phyloP scores from a whole-genome alignment of 306 rosid species.

The Citrullus mucosospermus region DNA sequence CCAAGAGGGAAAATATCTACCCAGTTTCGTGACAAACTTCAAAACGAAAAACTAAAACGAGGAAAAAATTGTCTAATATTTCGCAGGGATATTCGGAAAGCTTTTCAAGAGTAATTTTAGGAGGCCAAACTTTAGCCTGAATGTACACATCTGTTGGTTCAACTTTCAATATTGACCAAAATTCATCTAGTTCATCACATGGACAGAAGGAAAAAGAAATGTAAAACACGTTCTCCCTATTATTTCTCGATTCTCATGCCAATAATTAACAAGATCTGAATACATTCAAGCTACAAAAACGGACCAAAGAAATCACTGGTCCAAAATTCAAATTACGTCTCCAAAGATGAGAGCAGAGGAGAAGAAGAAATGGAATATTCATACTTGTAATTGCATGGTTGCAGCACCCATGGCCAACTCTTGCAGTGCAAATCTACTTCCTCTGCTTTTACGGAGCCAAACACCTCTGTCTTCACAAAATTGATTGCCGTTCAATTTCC shows the following conservation, averaged over 20 bases:
- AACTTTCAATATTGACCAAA: not conserved
- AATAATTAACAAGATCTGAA: not conserved
- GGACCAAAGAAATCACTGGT: not conserved
- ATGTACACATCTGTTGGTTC: not conserved
- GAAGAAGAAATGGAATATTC: not conserved
- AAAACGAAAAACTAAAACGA: not conserved
- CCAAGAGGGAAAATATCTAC: not conserved
- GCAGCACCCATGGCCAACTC: not conserved
- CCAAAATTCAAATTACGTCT: not conserved
- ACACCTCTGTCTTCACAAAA: not conserved
- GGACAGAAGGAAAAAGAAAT: not conserved
- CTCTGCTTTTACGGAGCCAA: not conserved
- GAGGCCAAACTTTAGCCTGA: not conserved
- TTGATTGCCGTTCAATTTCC: not conserved
- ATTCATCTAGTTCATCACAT: not conserved
- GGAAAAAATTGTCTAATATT: not conserved
- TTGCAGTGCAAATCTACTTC: not conserved
- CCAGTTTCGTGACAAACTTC: not conserved
- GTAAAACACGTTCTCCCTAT: slow-evolving; percentile 4
- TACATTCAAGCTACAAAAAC: not conserved
- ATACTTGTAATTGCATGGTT: not conserved
- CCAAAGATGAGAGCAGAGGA: not conserved
- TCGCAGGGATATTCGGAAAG: not conserved
- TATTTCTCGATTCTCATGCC: not conserved
- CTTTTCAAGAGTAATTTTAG: not conserved